Evolutionary conservation across 257 asterid species (phyloP).

Genomic region (Solanum phureja): DNA sequence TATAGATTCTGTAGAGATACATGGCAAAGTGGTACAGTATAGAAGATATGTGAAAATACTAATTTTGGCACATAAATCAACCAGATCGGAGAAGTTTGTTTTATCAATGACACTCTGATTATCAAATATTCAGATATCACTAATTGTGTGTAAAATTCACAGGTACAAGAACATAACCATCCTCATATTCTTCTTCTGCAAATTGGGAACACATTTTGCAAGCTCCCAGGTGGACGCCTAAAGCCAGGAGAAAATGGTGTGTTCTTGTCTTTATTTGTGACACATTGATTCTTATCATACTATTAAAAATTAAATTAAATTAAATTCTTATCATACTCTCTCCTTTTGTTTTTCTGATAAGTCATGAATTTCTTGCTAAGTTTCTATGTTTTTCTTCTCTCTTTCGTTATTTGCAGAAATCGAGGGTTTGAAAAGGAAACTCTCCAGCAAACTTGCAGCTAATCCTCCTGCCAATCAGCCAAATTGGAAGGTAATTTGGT

Average conservation of each 20-base stretch:
- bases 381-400: not conserved
- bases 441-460: slow-evolving; percentile 90
- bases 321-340: not conserved
- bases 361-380: not conserved
- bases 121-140: not conserved
- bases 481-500: slow-evolving; percentile 84
- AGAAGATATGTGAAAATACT: not conserved
- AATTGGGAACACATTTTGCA: slow-evolving; percentile 96
- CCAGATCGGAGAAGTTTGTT: not conserved
- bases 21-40: not conserved
- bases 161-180: slow-evolving; percentile 99
- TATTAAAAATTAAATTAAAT: not conserved
- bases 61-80: not conserved
- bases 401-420: slow-evolving; percentile 37
- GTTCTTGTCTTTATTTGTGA: not conserved
- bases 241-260: slow-evolving; percentile 98
- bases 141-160: slow-evolving; percentile 1
- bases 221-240: slow-evolving; percentile 97
- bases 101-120: not conserved
- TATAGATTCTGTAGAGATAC: not conserved
- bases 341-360: not conserved
- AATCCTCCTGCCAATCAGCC: slow-evolving; percentile 55
- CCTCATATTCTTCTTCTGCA: slow-evolving; percentile 97
- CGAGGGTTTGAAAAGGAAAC: slow-evolving; percentile 86
- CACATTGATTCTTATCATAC: not conserved